Base-by-base conservation (phyloP, 148 eudicot genomes). In the Persicaria tinctoria region DNA sequence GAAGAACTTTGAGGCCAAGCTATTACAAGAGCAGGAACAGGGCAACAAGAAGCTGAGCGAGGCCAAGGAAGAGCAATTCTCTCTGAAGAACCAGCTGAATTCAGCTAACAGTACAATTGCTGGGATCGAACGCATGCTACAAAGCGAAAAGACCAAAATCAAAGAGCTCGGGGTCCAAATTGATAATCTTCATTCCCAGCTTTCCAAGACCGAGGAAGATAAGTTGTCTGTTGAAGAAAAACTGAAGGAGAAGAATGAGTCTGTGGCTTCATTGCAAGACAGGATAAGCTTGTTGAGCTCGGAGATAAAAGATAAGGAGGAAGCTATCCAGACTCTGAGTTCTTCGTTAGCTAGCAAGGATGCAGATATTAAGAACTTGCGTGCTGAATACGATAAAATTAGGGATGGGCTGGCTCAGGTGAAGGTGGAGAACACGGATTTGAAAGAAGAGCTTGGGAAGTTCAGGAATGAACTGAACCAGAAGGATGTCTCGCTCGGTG, bases 231-330 rank as follows among this genome's bases (percentile, higher is more conserved):
- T 94, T 8, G 89, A 89, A 81, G 87, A 79, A 76, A 79, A 78
- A 75, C 77, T 94, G 77, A 84, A 87, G 70, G 90, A 90, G 86
- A 91, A 90, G 85, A 76, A 87, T 71, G 77, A 80, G 60, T 75
- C 80, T 12, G 75, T 90, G 74, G 80, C 85, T 49, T 78, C 76
- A 70, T 75, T 96, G 86, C 83, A 89, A 84, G 97, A 87, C 76
- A 85, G 78, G 70, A 77, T 89, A 32, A 79, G 78, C 74, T 79
- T 84, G 77, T 84, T 92, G 46, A 83, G 80, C 53, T 74, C 80
- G 12, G 99, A 96, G 78, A 80, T 96, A 49, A 86, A 81, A 73
- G 86, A 76, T 66, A 92, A 92, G 83, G 97, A 90, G 73, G 90
- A 79, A 47, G 74, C 63, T 74, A 38, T 92, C 76, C 76, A 60